Evolutionary conservation across 305 asterid species (phyloP).

Genomic region (Stenogyne calaminthoides): DNA sequence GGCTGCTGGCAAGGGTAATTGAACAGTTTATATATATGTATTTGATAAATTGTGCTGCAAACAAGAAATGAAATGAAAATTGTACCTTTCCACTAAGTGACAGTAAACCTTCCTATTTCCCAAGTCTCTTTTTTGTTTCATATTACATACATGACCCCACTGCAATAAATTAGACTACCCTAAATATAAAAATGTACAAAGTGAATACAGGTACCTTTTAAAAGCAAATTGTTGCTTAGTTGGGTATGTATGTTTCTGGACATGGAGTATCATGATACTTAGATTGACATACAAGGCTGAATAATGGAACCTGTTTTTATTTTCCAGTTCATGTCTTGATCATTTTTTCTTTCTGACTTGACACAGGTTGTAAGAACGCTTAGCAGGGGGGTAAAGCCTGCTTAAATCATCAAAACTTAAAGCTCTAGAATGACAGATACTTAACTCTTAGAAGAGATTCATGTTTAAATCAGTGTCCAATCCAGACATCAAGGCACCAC

Average conservation of each 20-base stretch:
- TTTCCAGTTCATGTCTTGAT: not conserved
- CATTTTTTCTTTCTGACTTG: not conserved
- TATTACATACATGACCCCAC: too few relatives aligned
- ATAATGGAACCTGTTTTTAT: too few relatives aligned
- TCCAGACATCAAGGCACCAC: too few relatives aligned
- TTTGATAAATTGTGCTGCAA: not conserved
- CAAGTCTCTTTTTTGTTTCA: conserved; percentile 69
- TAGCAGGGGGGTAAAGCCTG: not conserved
- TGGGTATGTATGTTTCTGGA: too few relatives aligned
- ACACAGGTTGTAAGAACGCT: not conserved
- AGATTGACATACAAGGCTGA: too few relatives aligned
- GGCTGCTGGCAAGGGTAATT: conserved; percentile 52
- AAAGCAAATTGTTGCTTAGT: too few relatives aligned
- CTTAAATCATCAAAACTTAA: not conserved
- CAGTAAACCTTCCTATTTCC: conserved; percentile 77
- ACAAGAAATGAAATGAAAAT: not conserved
- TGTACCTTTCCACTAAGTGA: conserved; percentile 94
- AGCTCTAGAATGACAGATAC: not conserved
- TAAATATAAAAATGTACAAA: not conserved
- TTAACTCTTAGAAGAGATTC: not conserved
- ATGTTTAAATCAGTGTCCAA: not conserved
- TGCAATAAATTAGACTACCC: conserved; percentile 9
- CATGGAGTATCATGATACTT: too few relatives aligned
- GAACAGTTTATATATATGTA: conserved; percentile 5
- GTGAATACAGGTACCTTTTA: too few relatives aligned